Evolutionary conservation across 2,329 filamentous ascomycete genomes (phyloP), one percentile per base, ranked within the genome.

Genomic region (Fusarium proliferatum): DNA sequence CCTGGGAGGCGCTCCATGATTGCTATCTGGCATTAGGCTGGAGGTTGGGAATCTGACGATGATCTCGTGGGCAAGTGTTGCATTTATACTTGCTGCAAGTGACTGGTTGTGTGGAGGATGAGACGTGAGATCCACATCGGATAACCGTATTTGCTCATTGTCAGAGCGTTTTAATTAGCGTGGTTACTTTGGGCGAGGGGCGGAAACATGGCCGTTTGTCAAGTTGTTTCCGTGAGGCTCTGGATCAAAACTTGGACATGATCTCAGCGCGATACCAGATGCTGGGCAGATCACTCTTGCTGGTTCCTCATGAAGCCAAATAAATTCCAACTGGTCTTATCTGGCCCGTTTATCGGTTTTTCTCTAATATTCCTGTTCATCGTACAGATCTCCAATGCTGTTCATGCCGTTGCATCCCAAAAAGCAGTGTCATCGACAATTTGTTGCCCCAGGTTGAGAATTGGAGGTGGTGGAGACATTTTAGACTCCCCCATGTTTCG

Each of bases 1-100:
- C 71, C 71, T 0, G 71, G 71, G 33, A 73, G 71, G 6, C 71
- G 51, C 43, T 73, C 71, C 71, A 73, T 73, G 12, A 9, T 61
- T 36, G 17, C 17, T n/a, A 6, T 26, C 12, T n/a, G 28, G 9
- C 43, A 19, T 33, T 13, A 2, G 17, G 8, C 38, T 23, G 10
- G 28, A 1, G 15, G 10, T 23, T 9, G 5, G 2, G 11, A 23
- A 43, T 33, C 16, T 34, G 30, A 46, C 55, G 43, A 53, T 55
- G 17, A 17, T 42, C 17, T 30, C 16, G 13, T 57, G 67, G n/a
- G 67, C 19, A 19, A 15, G 9, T 55, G 51, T 39, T 33, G 42
- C 34, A 61, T 74, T 64, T 73, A 73, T 73, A 72, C 46, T 43
- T 45, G 19, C 11, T 45, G 10, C 26, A 42, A 17, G 28, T 17